Evolutionary conservation across 768 basidiomycete species (phyloP), one percentile per base, ranked within the genome.

Genomic region (Atractiella rhizophila): DNA sequence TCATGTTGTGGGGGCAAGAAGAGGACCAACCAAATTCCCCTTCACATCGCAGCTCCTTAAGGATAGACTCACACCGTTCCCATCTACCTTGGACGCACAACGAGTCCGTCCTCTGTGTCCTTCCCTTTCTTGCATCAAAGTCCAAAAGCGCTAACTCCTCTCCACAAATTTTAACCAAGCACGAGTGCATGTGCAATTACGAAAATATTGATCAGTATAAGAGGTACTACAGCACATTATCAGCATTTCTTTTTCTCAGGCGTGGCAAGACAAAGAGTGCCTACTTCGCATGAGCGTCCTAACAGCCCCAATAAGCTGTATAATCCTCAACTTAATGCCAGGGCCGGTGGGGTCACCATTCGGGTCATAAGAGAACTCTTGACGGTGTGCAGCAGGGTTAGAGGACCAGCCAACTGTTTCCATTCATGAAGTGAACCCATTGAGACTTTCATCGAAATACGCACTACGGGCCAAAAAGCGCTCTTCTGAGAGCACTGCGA

Each of bases 231-330:
- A 41, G 10, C 21, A 18, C 21, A 23, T 2, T 12, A 16, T 49
- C 18, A 51, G 51, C 10, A 24, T 37, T 21, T 10, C 11, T 35
- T 12, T 35, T 11, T 10, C 15, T 20, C 19, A 18, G 10, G 34
- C 36, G 42, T 27, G 31, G 33, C 34, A 28, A 51, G 49, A 43
- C 28, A n/a, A 18, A 9, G 32, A 13, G 49, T 27, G 72, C 86
- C 65, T 58, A 98, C 88, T 83, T 59, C 88, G 72, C 80, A 96
- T 81, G 52, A 98, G 66, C 34, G 88, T 96, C 61, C 88, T 68
- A 45, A 94, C 83, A 28, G 88, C 88, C 51, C 77, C 71, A 48
- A 94, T 91, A 52, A 98, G 70, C 63, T 80, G 79, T 57, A 96
- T 71, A 45, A 94, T 59, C 53, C 80, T 70, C 47, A 70, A 69